Evolutionary conservation across 2,329 filamentous ascomycete species (phyloP), one percentile per base, ranked within the genome.

Genomic region (Exophiala oligosperma): DNA sequence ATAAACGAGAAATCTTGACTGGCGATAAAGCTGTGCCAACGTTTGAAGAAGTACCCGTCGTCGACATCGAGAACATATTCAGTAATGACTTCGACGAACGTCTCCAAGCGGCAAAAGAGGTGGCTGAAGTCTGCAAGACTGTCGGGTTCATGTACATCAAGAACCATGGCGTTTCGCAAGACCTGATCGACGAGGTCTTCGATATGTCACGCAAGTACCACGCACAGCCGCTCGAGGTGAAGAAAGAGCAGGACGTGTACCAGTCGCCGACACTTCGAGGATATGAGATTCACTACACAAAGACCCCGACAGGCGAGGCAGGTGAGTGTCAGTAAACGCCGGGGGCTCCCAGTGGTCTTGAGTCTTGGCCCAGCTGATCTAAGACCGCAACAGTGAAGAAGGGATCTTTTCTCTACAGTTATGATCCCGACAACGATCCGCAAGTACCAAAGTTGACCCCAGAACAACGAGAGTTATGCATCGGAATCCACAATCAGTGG

Each of bases 101-200:
- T 17, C 28, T 52, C 24, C 28, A 52, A 11, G 53, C 56, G 1
- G 76, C 76, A 2, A 56, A 63, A 0, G 70, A 76, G 52, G 70
- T 80, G 28, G 71, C 75, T 4, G 63, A 71, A 37, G 76, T 76
- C 52, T 80, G 77, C 60, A 69, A 74, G 24, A 75, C 70, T 64
- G 80, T 72, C 23, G 80, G 81, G 7, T 83, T 83, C 69, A 82
- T 84, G 69, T 79, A 82, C 63, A 76, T 84, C 54, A 72, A 73
- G 5, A 77, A 77, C 11, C 80, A 83, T 62, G 70, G 74, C 4
- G 73, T 84, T 5, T 67, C 76, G 1, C 59, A 71, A 3, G 57
- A 65, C 3, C 66, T 79, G 21, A 79, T 78, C 59, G 62, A 74
- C 12, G 66, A 67, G 12, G 29, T 63, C 2, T 57, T 66, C 52